Conservation (phyloP, 805 yeast genomes). For the Pichia membranifaciens region DNA sequence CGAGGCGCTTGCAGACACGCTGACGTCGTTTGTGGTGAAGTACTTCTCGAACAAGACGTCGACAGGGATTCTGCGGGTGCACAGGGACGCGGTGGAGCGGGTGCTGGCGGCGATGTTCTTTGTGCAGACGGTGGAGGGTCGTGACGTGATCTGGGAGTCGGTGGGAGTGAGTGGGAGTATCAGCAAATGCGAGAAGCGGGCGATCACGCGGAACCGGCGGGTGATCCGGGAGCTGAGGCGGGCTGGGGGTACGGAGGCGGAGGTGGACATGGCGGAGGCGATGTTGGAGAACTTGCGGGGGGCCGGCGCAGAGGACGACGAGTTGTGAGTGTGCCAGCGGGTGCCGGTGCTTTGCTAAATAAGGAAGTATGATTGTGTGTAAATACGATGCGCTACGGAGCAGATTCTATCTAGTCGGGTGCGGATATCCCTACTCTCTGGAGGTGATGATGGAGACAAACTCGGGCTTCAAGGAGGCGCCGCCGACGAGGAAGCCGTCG, state of each 20-base stretch:
- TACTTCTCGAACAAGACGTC: slow-evolving; percentile 79
- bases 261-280: neutral
- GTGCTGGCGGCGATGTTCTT: slow-evolving; percentile 64
- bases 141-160: slow-evolving; percentile 50
- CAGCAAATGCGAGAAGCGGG: slow-evolving; percentile 69
- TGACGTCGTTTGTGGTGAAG: slow-evolving; percentile 39
- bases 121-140: slow-evolving; percentile 45
- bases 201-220: slow-evolving; percentile 44
- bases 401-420: neutral
- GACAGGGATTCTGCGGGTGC: slow-evolving; percentile 77
- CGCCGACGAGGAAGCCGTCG: slow-evolving; percentile 99
- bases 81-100: slow-evolving; percentile 54
- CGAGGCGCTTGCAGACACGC: slow-evolving; percentile 56
- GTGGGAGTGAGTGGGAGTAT: slow-evolving; percentile 81
- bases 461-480: slow-evolving; percentile 98
- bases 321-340: no score
- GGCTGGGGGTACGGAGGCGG: neutral
- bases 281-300: no score
- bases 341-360: neutral
- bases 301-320: no score
- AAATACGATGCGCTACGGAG: no score
- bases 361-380: no score
- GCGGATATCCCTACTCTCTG: slow-evolving; percentile 54
- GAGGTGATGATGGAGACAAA: slow-evolving; percentile 93
- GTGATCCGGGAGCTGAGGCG: neutral